These are phyloP conservation scores for Dactylellina haptotyla DNA, from an alignment of 2,329 filamentous ascomycete genomes.

Conservation along the genomic window DNA sequence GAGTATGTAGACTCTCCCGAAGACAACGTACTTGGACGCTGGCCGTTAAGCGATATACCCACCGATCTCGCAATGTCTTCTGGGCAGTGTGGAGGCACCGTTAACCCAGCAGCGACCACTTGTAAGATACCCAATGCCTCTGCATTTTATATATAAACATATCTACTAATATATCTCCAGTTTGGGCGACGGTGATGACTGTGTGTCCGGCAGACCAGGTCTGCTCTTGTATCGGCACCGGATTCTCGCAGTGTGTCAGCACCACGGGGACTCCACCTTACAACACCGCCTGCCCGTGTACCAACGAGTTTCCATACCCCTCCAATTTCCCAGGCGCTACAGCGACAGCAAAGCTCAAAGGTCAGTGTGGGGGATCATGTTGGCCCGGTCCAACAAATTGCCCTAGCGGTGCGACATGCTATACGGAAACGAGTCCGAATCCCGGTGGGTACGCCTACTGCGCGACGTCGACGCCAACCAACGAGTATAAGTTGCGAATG, in stretches of 20 bases:
- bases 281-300: conserved; percentile 19
- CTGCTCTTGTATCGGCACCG: conserved; percentile 10
- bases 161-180: background rate
- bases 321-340: conserved; percentile 6
- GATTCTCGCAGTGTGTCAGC: conserved; percentile 13
- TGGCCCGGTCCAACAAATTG: conserved; percentile 40
- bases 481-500: conserved; percentile 3
- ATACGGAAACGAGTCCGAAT: conserved; percentile 19
- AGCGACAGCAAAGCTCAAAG: conserved; percentile 15
- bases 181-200: conserved; percentile 10
- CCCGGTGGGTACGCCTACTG: conserved; percentile 29
- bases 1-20: background rate
- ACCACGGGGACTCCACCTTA: background rate
- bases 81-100: conserved; percentile 25
- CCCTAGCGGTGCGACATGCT: conserved; percentile 17
- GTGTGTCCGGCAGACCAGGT: conserved; percentile 7
- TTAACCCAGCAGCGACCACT: background rate
- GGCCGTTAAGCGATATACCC: background rate
- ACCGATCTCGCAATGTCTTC: background rate
- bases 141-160: background rate
- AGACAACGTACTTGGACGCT: background rate
- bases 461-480: conserved; percentile 5
- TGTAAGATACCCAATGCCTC: background rate
- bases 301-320: background rate
- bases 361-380: conserved; percentile 31